phyloP scores from a whole-genome alignment of 1,284 basidiomycete species.

The Coriolopsis trogii region DNA sequence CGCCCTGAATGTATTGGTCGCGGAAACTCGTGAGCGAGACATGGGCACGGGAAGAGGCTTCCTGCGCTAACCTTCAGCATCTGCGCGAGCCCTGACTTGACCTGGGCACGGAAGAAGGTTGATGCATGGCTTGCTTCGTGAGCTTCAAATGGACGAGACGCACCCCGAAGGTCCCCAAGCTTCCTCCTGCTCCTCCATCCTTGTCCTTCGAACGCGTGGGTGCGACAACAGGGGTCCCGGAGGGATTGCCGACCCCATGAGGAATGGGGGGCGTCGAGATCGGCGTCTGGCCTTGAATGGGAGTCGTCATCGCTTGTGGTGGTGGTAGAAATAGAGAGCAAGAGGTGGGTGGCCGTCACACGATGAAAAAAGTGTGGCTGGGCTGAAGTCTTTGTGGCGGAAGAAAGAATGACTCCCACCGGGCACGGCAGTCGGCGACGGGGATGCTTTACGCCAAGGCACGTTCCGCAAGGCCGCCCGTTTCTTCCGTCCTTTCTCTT shows the following conservation, averaged over 20 bases:
- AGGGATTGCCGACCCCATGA: constrained; percentile 37
- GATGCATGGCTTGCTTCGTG: not conserved
- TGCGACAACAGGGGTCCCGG: constrained; percentile 43
- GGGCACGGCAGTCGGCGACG: not conserved
- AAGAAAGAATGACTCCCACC: constrained; percentile 19
- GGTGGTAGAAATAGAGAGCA: constrained; percentile 10
- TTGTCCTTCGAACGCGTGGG: constrained; percentile 59
- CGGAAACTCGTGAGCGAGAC: constrained; percentile 25
- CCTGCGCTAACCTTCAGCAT: constrained; percentile 80
- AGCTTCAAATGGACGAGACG: constrained; percentile 5
- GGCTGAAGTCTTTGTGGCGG: constrained; percentile 14
- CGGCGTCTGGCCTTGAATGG: constrained; percentile 30
- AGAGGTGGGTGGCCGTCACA: constrained; percentile 3
- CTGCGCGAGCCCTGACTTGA: constrained; percentile 93
- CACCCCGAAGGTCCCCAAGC: constrained; percentile 85
- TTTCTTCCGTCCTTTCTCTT: constrained; percentile 11
- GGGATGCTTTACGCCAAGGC: constrained; percentile 11
- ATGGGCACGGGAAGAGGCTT: constrained; percentile 1
- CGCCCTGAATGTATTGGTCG: constrained; percentile 61
- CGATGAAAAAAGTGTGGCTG: constrained; percentile 7
- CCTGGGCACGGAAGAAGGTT: too few relatives aligned
- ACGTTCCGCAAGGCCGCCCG: constrained; percentile 16
- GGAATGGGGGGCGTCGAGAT: constrained; percentile 32
- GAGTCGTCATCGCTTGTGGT: constrained; percentile 35
- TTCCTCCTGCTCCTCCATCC: constrained; percentile 59